Evolutionary conservation across 2,329 filamentous ascomycete species (phyloP).

Genomic region (Aspergillus sp.): DNA sequence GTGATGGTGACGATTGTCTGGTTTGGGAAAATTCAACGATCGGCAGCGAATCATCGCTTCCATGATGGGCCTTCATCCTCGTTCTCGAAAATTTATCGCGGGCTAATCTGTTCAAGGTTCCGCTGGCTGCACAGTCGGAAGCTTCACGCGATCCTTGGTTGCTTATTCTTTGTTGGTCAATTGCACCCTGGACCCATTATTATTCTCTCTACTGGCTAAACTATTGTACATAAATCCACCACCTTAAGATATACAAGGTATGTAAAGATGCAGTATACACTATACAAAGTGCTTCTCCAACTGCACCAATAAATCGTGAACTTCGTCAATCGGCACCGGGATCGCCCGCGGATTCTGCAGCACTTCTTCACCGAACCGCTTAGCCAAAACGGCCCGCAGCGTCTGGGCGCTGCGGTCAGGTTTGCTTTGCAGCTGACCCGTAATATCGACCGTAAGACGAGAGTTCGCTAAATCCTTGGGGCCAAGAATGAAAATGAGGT

Average conservation of each 20-base stretch:
- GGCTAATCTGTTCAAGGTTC: neutral
- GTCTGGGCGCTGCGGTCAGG: conserved; percentile 28
- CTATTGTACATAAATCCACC: conserved; percentile 2
- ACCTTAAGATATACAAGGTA: conserved; percentile 15
- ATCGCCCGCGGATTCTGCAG: conserved; percentile 36
- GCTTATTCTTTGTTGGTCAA: neutral
- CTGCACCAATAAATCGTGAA: conserved; percentile 37
- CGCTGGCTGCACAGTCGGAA: neutral
- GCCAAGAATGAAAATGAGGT: conserved; percentile 72
- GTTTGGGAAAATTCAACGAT: conserved; percentile 10
- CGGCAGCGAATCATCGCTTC: conserved; percentile 7
- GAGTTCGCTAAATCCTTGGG: conserved; percentile 60
- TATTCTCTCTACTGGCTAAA: neutral
- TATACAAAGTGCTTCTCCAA: conserved; percentile 41
- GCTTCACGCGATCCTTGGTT: neutral
- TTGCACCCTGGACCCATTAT: neutral
- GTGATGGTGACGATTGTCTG: neutral
- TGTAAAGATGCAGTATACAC: conserved; percentile 16
- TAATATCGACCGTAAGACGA: conserved; percentile 51
- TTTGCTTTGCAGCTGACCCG: conserved; percentile 44
- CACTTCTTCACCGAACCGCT: conserved; percentile 25
- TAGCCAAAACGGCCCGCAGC: conserved; percentile 28
- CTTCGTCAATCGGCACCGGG: conserved; percentile 36
- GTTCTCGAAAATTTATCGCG: neutral
- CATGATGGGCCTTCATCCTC: conserved; percentile 4